Base-by-base conservation (phyloP, 768 basidiomycete species). In the Multifurca ochricompacta region DNA sequence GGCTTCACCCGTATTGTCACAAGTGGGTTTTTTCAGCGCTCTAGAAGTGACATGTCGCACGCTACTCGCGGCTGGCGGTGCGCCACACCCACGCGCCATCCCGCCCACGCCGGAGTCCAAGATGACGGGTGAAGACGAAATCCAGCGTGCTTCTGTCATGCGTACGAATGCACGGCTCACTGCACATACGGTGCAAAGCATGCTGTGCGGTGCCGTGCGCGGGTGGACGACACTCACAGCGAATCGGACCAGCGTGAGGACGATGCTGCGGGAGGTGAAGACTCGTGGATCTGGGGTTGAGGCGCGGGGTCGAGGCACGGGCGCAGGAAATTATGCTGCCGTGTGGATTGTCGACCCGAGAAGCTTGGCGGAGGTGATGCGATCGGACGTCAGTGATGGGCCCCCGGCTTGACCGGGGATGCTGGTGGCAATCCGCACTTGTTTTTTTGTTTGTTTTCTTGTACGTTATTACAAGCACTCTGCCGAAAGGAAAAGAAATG, bases 141-240 rank as follows among this genome's bases (percentile, higher is more conserved):
- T 81, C 53, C 76, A 77, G 59, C 75, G 79, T 0, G 77, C 80
- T 1, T 68, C 70, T 2, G 77, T 78, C 19, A 79, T 76, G 19
- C 77, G 73, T 53, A 74, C 73, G 18, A 81, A 81, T 57, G 74
- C 78, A 1, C 76, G 76, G 28, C 69, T 89, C 30, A 91, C 90
- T 0, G 77, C 76, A 8, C 91, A 93, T 65, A 93, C 91, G 0
- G 77, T 87, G 8, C 75, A 80, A 52, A 87, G 84, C 50, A 72
- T 92, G 71, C 69, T 82, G 18, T 79, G 77, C 64, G 91, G 91
- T 14, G 79, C 84, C 0, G 69, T 69, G 35, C 69, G 77, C 25
- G 82, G 83, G 0, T 84, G 87, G 86, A 93, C 91, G 58, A 90
- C 87, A n/a, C 70, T 94, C 44, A 93, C 91, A 4, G 89, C 89